Evolutionary conservation across 169 alveolate species (phyloP).

Genomic region (Eimeria sp.): DNA sequence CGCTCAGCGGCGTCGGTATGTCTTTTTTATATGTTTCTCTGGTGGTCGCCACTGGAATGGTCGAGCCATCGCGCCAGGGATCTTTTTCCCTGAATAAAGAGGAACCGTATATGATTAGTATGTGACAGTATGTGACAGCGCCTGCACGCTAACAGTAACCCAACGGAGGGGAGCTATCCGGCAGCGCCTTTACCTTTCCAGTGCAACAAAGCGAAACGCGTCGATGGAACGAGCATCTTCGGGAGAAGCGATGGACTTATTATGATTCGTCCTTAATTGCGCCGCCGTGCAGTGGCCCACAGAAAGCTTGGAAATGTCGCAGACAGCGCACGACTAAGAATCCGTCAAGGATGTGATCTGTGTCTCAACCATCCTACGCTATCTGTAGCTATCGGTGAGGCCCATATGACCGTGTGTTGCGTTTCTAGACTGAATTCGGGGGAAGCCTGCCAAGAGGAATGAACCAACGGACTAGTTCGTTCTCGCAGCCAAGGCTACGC

Average conservation of each 20-base stretch:
- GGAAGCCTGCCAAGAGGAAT: neutral
- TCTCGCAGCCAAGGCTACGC: neutral
- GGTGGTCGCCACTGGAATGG: slow-evolving; percentile 77
- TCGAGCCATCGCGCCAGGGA: slow-evolving; percentile 74
- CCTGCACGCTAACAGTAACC: neutral
- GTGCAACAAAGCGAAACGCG: slow-evolving; percentile 15
- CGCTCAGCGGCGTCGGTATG: neutral
- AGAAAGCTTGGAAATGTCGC: neutral
- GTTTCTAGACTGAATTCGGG: neutral
- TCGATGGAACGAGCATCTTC: slow-evolving; percentile 24
- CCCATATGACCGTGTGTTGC: neutral
- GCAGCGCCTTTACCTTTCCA: slow-evolving; percentile 23
- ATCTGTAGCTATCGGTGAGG: neutral
- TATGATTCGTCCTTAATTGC: neutral
- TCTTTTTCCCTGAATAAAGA: slow-evolving; percentile 32
- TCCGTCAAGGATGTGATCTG: neutral
- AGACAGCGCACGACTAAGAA: neutral
- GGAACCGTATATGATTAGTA: neutral
- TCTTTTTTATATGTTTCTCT: slow-evolving; percentile 19
- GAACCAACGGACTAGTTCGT: slow-evolving; percentile 14
- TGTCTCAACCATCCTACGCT: neutral
- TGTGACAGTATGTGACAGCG: neutral
- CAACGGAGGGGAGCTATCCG: neutral
- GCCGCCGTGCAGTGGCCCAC: neutral
- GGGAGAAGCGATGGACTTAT: slow-evolving; percentile 28